A percentile compares a stretch with the other conserved stretches of the same genome.
Conservation (phyloP, 805 yeast species). For the Schizosaccharomyces japonicus region DNA sequence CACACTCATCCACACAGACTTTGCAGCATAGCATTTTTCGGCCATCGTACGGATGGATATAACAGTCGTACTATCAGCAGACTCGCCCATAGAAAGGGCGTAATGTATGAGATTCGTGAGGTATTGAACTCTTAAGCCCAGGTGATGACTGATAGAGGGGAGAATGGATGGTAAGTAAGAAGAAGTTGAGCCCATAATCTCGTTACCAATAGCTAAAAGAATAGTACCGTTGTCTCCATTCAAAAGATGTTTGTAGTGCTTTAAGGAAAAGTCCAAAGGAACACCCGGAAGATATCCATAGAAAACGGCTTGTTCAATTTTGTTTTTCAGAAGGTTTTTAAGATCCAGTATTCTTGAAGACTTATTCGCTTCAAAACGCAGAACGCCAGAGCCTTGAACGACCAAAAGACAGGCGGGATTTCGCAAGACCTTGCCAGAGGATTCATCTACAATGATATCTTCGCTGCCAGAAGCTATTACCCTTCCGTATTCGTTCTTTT, state of each 20-base stretch:
- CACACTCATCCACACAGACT: neutral
- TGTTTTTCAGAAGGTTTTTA: slow-evolving; percentile 31
- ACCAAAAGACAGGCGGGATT: slow-evolving; percentile 27
- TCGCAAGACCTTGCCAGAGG: slow-evolving; percentile 6
- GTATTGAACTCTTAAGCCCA: neutral
- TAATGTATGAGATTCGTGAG: neutral
- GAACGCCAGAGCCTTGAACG: slow-evolving; percentile 34
- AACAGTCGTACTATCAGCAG: neutral
- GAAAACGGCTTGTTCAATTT: slow-evolving; percentile 65
- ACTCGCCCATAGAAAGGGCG: neutral
- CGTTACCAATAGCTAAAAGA: neutral
- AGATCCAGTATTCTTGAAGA: neutral
- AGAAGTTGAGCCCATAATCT: neutral
- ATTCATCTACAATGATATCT: slow-evolving; percentile 12
- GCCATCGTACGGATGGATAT: neutral
- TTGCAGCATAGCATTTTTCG: slow-evolving; percentile 2
- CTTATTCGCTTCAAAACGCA: slow-evolving; percentile 30
- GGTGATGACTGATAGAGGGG: neutral
- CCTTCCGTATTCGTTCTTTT: slow-evolving; percentile 20
- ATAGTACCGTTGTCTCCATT: neutral
- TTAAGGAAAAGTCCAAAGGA: neutral
- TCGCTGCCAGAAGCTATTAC: slow-evolving; percentile 41
- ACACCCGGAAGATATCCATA: slow-evolving; percentile 20
- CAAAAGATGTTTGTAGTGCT: too few species aligned
- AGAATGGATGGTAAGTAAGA: neutral